Evolutionary conservation across 176 grass and related monocot species (phyloP), one percentile per base, ranked within the genome.

Genomic region (Oryza nivara): DNA sequence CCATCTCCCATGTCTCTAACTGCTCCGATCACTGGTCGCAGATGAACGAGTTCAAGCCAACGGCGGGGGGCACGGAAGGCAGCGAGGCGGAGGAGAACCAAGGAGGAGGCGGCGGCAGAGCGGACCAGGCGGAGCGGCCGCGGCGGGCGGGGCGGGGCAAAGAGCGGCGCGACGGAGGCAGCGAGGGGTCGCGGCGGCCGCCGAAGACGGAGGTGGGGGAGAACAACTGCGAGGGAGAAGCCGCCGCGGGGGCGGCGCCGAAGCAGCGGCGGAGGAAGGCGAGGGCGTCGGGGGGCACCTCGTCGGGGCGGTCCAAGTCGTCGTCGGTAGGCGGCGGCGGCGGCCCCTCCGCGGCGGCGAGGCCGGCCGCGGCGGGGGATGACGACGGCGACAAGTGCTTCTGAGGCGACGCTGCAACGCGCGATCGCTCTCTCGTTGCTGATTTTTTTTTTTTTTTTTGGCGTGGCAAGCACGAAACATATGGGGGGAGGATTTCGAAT

Each of bases 261-360:
- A 90, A 87, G 76, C 84, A 84, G 76, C 64, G 84, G 70, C 84
- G 89, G 80, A 90, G 89, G 89, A 90, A 87, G 75, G 43, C 80
- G 3, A 86, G 49, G 78, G 77, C 75, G 23, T 58, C 84, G 8
- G 85, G 77, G 12, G 68, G 68, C 81, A 68, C 77, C 76, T 76
- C 84, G 70, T 79, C 85, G 45, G 86, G 52, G 23, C 81, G 66
- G 72, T 79, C 84, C 9, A 83, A 74, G 80, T 79, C 84, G 80
- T 90, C 79, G 15, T 86, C 84, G 16, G 84, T 73, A 0, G 84
- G 78, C 25, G 80, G 67, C 30, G 84, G 78, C 19, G 80, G 67
- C 40, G 86, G 70, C 9, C 48, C 82, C 11, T 63, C 79, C 3
- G 64, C 65, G 43, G 70, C 45, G 32, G 60, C 61, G 8, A 54